Conservation (phyloP, 192 early-diverging fungal species). For the Podila verticillata region DNA sequence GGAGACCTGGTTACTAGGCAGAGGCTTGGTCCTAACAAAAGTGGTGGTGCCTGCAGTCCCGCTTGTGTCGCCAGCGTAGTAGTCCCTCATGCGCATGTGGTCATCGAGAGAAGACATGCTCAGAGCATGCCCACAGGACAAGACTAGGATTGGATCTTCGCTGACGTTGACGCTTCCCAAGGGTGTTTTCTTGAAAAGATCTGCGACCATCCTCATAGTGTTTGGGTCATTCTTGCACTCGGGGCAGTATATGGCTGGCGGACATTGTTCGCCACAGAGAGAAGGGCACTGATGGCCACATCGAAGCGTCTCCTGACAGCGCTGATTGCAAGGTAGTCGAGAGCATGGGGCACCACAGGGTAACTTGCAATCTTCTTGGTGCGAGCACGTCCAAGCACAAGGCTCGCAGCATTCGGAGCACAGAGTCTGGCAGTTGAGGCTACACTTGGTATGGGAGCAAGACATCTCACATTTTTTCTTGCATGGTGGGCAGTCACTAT, state of each 20-base stretch:
- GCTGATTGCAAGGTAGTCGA: conserved; percentile 63
- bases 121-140: conserved; percentile 62
- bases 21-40: conserved; percentile 14
- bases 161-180: conserved; percentile 54
- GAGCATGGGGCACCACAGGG: conserved; percentile 66
- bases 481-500: conserved; percentile 56
- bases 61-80: conserved; percentile 35
- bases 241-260: conserved; percentile 29
- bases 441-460: conserved; percentile 58
- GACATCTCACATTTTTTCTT: conserved; percentile 32
- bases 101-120: conserved; percentile 63
- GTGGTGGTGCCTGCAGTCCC: not conserved
- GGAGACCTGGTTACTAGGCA: conserved; percentile 11
- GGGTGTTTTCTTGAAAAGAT: conserved; percentile 27
- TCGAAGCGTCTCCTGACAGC: conserved; percentile 52
- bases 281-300: conserved; percentile 63
- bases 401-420: conserved; percentile 56
- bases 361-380: conserved; percentile 56
- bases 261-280: conserved; percentile 59
- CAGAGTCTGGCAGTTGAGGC: conserved; percentile 35
- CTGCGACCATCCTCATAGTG: conserved; percentile 27
- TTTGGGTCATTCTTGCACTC: conserved; percentile 29
- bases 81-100: conserved; percentile 49
- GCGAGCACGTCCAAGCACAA: conserved; percentile 63
- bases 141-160: conserved; percentile 55